Conservation (phyloP, 352 stramenopile species). For the Blastocystis sp. region DNA sequence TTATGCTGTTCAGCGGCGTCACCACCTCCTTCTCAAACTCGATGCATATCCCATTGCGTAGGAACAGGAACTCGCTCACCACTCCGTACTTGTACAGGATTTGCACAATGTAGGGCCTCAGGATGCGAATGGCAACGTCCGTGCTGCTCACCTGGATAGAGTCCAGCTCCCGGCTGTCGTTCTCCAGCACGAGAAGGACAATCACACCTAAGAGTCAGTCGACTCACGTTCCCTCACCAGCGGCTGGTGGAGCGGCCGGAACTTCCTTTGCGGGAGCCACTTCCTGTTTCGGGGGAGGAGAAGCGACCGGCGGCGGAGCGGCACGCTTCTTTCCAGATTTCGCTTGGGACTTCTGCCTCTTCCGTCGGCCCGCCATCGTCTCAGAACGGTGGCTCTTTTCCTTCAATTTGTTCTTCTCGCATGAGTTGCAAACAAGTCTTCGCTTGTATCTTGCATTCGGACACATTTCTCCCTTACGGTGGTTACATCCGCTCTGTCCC, state of each 20-base stretch:
- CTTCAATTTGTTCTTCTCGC: slow-evolving; percentile 65
- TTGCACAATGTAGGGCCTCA: neutral
- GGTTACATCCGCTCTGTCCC: slow-evolving; percentile 46
- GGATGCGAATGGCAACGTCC: neutral
- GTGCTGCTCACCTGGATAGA: neutral
- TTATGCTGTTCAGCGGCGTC: neutral
- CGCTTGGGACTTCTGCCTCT: too few species aligned
- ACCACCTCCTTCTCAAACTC: neutral
- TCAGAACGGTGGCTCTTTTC: slow-evolving; percentile 29
- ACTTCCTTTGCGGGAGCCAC: neutral
- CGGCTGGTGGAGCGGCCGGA: too few species aligned
- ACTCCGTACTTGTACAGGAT: neutral
- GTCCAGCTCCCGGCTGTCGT: neutral
- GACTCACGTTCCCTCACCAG: too few species aligned
- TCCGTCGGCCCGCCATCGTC: neutral
- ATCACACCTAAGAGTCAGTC: neutral
- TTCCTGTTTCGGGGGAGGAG: neutral
- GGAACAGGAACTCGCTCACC: neutral
- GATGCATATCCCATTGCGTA: neutral
- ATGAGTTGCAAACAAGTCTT: slow-evolving; percentile 63
- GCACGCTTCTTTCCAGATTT: slow-evolving; percentile 9
- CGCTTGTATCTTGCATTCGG: slow-evolving; percentile 67
- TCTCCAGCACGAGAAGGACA: neutral
- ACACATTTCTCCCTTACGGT: slow-evolving; percentile 69
- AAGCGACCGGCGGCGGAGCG: too few species aligned